These are phyloP conservation scores for Corylus heterophylla DNA, from an alignment of 306 rosid genomes.

Conservation along the genomic window DNA sequence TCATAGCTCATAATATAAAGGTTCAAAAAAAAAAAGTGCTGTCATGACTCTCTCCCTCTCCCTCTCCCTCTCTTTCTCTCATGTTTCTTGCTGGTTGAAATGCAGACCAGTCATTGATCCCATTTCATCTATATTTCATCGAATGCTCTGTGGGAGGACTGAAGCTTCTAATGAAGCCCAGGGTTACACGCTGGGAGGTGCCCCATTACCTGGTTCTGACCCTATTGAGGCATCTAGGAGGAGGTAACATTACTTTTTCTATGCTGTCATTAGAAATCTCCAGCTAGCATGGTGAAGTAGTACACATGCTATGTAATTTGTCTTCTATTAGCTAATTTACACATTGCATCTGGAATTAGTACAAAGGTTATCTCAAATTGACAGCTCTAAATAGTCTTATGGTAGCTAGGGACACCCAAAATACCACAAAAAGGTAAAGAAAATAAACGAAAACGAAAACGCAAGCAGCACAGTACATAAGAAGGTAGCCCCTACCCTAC, in stretches of 20 bases:
- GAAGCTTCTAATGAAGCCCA: constrained; percentile 45
- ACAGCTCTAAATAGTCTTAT: not conserved
- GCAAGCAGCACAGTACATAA: not conserved
- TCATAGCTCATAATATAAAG: not conserved
- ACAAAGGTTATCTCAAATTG: not conserved
- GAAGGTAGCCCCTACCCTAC: not conserved
- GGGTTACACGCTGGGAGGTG: constrained; percentile 53
- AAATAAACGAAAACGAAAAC: not conserved
- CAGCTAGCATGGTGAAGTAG: not conserved
- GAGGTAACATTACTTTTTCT: constrained; percentile 54
- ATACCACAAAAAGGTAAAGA: not conserved
- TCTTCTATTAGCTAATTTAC: not conserved
- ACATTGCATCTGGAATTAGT: not conserved
- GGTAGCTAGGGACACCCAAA: not conserved
- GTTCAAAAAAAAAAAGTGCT: constrained; percentile 9
- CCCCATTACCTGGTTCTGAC: constrained; percentile 85
- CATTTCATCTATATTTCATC: constrained; percentile 75
- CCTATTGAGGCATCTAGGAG: constrained; percentile 92
- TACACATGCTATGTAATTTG: not conserved
- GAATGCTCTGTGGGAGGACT: constrained; percentile 85
- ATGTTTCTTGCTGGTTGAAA: constrained; percentile 25
- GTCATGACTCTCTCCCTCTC: constrained; percentile 15
- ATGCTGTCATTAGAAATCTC: not conserved
- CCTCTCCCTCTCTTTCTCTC: not conserved
- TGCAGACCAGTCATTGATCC: constrained; percentile 86